Conservation (phyloP, 352 stramenopile species). For the Pythium aquatile region DNA sequence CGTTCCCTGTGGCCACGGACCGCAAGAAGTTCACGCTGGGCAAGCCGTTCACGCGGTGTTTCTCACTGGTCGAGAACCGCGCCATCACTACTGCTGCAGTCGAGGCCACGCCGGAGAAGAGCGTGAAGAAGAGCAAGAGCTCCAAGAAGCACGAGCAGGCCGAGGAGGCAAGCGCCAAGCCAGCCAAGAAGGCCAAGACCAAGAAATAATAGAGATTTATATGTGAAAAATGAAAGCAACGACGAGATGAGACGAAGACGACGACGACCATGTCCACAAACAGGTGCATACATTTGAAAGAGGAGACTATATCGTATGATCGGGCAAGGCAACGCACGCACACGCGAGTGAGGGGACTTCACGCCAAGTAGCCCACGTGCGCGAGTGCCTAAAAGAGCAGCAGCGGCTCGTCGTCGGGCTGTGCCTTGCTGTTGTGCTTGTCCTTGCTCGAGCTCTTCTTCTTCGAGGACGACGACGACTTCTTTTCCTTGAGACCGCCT, state of each 20-base stretch:
- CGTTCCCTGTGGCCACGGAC: conserved; percentile 55
- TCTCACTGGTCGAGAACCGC: conserved; percentile 66
- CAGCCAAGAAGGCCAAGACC: conserved; percentile 32
- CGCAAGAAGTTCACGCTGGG: conserved; percentile 61
- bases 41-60: conserved; percentile 73
- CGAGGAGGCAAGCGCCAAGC: conserved; percentile 30
- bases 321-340: neutral
- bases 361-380: conserved; percentile 1
- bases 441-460: conserved; percentile 44
- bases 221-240: neutral
- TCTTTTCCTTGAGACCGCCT: conserved; percentile 32
- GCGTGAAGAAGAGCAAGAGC: conserved; percentile 39
- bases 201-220: conserved; percentile 24
- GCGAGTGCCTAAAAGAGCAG: conserved; percentile 66
- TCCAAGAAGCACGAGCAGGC: conserved; percentile 61
- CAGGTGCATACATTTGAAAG: neutral
- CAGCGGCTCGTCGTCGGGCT: conserved; percentile 54
- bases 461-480: conserved; percentile 41
- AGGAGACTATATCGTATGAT: neutral
- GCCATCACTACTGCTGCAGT: neutral
- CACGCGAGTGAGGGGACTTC: conserved; percentile 15
- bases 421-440: conserved; percentile 25
- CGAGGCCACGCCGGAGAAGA: conserved; percentile 22
- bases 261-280: neutral
- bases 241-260: neutral